Conservation (phyloP, 768 basidiomycete genomes). For the Filobasidium floriforme region DNA sequence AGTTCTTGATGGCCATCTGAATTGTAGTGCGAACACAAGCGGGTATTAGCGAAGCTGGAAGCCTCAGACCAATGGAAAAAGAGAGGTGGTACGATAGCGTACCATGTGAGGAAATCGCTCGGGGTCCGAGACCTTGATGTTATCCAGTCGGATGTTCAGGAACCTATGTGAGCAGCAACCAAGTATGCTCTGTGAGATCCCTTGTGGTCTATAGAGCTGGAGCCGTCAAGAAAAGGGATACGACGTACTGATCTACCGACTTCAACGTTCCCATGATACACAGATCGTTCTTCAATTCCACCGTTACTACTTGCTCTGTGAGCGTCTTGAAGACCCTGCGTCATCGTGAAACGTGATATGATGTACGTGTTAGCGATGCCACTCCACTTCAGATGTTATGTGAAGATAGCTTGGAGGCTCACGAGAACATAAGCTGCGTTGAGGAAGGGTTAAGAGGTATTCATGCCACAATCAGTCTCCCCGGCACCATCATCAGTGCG, state of each 20-base stretch:
- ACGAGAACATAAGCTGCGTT: conserved; percentile 27
- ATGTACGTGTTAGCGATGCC: not conserved
- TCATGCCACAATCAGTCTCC: not conserved
- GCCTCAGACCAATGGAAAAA: not conserved
- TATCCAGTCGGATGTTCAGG: conserved; percentile 90
- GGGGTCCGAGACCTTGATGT: conserved; percentile 85
- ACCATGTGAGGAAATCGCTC: conserved; percentile 97
- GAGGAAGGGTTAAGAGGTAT: not conserved
- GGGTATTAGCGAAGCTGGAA: not conserved
- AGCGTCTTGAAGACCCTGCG: conserved; percentile 98
- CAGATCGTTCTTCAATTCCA: conserved; percentile 97
- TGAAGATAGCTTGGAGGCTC: not conserved
- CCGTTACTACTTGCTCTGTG: conserved; percentile 91
- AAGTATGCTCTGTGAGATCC: not conserved
- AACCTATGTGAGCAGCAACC: conserved; percentile 30
- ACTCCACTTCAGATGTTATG: not conserved
- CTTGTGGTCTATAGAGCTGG: too few relatives aligned
- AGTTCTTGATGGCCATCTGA: conserved; percentile 98
- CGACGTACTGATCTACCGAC: conserved; percentile 89
- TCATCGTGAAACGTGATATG: not conserved
- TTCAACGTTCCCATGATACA: conserved; percentile 91
- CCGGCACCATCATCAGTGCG: not conserved
- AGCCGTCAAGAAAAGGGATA: conserved; percentile 53
- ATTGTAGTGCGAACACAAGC: too few relatives aligned
- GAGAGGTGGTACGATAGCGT: not conserved